phyloP scores from a whole-genome alignment of 1,284 basidiomycete species.

The Sphagnurus paluster region DNA sequence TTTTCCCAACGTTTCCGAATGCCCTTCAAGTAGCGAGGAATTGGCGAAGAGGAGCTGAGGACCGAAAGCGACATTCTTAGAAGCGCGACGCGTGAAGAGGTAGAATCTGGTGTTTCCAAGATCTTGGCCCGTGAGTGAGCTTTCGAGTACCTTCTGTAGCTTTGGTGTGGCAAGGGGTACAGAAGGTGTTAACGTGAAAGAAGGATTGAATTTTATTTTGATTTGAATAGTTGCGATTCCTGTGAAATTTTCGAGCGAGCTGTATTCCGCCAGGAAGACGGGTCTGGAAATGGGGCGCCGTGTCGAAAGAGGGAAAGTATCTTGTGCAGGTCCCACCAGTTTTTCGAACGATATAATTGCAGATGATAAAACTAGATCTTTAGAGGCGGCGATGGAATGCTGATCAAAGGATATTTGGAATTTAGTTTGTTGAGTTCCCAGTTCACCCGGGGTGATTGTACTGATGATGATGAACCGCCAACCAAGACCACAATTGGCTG shows the following conservation, averaged over 20 bases:
- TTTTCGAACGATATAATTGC: background rate
- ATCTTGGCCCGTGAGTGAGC: slow-evolving; percentile 7
- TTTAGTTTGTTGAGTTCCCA: background rate
- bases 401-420: slow-evolving; percentile 7
- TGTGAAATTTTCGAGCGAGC: background rate
- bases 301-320: background rate
- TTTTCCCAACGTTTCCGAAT: slow-evolving; percentile 15
- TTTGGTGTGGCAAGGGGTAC: background rate
- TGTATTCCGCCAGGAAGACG: slow-evolving; percentile 1
- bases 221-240: background rate
- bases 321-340: background rate
- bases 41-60: slow-evolving; percentile 20
- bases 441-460: background rate
- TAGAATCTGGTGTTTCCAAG: slow-evolving; percentile 22
- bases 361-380: background rate
- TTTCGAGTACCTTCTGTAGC: slow-evolving; percentile 5
- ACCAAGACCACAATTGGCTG: slow-evolving; percentile 10
- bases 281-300: no score
- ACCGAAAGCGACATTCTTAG: slow-evolving; percentile 1
- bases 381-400: background rate
- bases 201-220: slow-evolving; percentile 1
- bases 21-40: slow-evolving; percentile 14
- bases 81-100: slow-evolving; percentile 19
- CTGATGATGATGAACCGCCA: slow-evolving; percentile 7
- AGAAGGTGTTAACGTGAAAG: slow-evolving; percentile 1